These are phyloP conservation scores for Sarocladiaceae sp. DNA, from an alignment of 2,329 filamentous ascomycete species.

Conservation along the genomic window DNA sequence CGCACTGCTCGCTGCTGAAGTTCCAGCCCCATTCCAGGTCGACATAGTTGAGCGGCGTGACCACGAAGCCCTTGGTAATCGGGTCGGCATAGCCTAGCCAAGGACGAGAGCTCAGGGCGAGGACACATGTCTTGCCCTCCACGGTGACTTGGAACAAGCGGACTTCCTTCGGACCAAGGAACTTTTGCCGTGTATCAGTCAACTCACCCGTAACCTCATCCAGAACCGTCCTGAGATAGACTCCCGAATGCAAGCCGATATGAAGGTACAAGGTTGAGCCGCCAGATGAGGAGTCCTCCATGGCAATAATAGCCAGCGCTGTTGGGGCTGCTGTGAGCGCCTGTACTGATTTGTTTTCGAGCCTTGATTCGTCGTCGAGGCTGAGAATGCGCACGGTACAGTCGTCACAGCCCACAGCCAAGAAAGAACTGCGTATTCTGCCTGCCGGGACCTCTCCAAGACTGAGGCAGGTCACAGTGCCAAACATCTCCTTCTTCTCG, in stretches of 20 bases:
- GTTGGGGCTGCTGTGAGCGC: conserved; percentile 87
- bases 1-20: conserved; percentile 90
- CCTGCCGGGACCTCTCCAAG: conserved; percentile 90
- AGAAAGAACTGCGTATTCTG: conserved; percentile 78
- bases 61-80: conserved; percentile 79
- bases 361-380: conserved; percentile 79
- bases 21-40: conserved; percentile 92
- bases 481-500: conserved; percentile 90
- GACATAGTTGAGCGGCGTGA: conserved; percentile 85
- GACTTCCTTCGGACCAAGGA: conserved; percentile 84
- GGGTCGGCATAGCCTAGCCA: conserved; percentile 94
- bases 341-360: conserved; percentile 92
- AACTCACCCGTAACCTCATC: conserved; percentile 95
- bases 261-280: conserved; percentile 89
- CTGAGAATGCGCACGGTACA: conserved; percentile 91
- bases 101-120: conserved; percentile 87
- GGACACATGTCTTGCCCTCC: conserved; percentile 73
- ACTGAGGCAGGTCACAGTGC: conserved; percentile 91
- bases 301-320: conserved; percentile 83
- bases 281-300: conserved; percentile 88
- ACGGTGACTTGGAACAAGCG: conserved; percentile 89
- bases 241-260: conserved; percentile 90
- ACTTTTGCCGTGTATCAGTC: conserved; percentile 89
- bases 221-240: conserved; percentile 90
- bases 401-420: conserved; percentile 95